Percentiles rank a stretch among this genome's conserved stretches.
These are phyloP conservation scores for Scutellaria minor DNA, from an alignment of 257 asterid species.

Conservation along the genomic window DNA sequence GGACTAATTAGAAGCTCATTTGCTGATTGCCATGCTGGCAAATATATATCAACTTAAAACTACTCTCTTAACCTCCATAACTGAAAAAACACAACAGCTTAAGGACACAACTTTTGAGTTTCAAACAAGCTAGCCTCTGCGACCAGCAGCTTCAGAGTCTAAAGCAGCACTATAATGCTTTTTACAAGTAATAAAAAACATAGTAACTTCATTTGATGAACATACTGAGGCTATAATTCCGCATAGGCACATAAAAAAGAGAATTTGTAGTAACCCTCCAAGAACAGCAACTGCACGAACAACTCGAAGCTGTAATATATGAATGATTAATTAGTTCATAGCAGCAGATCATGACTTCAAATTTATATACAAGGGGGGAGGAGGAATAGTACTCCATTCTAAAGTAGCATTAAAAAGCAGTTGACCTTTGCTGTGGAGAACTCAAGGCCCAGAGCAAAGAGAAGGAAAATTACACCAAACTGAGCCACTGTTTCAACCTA, in stretches of 20 bases:
- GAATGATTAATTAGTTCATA: constrained; percentile 31
- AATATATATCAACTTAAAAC: background rate
- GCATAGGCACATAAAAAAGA: constrained; percentile 90
- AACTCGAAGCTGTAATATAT: constrained; percentile 75
- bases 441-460: constrained; percentile 97
- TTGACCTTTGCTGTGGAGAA: constrained; percentile 90
- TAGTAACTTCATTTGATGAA: constrained; percentile 22
- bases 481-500: constrained; percentile 99
- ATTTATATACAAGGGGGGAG: constrained; percentile 20
- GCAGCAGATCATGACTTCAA: constrained; percentile 25
- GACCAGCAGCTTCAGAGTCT: constrained; percentile 1
- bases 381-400: constrained; percentile 15
- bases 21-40: background rate
- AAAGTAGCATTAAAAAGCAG: constrained; percentile 27
- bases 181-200: constrained; percentile 25
- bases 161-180: constrained; percentile 1
- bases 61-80: background rate
- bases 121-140: background rate
- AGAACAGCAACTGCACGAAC: constrained; percentile 99
- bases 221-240: constrained; percentile 92
- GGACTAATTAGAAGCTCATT: background rate
- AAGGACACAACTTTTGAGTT: background rate
- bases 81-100: background rate
- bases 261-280: constrained; percentile 94
- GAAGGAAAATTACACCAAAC: constrained; percentile 98